Evolutionary conservation across 2,329 filamentous ascomycete genomes (phyloP).

Genomic region (Colletotrichum sp.): DNA sequence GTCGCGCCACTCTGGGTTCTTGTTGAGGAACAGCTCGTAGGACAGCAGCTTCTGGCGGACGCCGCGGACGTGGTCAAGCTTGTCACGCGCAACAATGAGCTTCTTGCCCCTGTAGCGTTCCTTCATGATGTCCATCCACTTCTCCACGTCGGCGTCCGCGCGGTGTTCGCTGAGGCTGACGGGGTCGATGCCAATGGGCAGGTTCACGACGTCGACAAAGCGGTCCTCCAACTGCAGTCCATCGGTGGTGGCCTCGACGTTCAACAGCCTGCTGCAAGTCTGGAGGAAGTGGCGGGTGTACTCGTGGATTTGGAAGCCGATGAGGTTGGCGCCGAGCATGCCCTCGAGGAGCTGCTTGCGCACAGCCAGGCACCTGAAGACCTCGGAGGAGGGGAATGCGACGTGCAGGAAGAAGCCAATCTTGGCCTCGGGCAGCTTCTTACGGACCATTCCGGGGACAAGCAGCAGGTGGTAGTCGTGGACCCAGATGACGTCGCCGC

Average conservation of each 20-base stretch:
- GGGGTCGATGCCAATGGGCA: slow-evolving; percentile 92
- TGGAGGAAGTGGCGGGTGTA: slow-evolving; percentile 95
- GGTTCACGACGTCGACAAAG: slow-evolving; percentile 85
- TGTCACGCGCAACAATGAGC: slow-evolving; percentile 91
- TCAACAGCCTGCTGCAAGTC: slow-evolving; percentile 89
- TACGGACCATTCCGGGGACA: slow-evolving; percentile 86
- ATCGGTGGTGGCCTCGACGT: slow-evolving; percentile 87
- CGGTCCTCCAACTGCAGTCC: slow-evolving; percentile 91
- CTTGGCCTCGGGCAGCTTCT: slow-evolving; percentile 89
- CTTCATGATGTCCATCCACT: slow-evolving; percentile 81
- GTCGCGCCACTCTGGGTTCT: slow-evolving; percentile 88
- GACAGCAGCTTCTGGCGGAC: slow-evolving; percentile 92
- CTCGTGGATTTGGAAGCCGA: slow-evolving; percentile 93
- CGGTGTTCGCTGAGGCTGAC: slow-evolving; percentile 75
- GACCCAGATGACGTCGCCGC: slow-evolving; percentile 91
- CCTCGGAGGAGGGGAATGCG: slow-evolving; percentile 94
- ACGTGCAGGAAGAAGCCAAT: slow-evolving; percentile 97
- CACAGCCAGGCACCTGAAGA: slow-evolving; percentile 89
- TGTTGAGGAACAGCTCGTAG: slow-evolving; percentile 92
- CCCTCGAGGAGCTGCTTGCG: slow-evolving; percentile 88
- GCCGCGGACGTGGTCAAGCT: slow-evolving; percentile 90
- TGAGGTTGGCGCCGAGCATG: slow-evolving; percentile 89
- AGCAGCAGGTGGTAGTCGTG: slow-evolving; percentile 95
- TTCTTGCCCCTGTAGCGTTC: slow-evolving; percentile 88
- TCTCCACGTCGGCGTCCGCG: slow-evolving; percentile 72